Percentiles rank a stretch among this genome's conserved stretches.
These are phyloP conservation scores for Verbascum thapsus DNA, from an alignment of 257 asterid genomes.

Conservation along the genomic window DNA sequence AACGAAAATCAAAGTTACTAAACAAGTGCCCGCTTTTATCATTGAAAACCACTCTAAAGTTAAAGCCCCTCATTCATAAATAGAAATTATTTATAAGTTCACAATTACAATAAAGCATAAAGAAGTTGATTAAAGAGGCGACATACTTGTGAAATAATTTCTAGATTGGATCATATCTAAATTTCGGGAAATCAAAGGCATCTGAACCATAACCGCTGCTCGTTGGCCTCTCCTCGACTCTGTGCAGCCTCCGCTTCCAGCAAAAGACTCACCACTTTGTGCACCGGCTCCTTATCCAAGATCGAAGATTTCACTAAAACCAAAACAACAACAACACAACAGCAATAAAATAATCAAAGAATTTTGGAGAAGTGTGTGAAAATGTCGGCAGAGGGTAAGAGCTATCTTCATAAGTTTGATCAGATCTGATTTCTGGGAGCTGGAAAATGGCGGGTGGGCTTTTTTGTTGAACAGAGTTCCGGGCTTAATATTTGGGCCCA, in stretches of 20 bases:
- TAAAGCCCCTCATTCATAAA: constrained; percentile 6
- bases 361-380: too few relatives aligned
- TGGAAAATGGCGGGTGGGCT: too few relatives aligned
- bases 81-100: constrained; percentile 9
- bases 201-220: constrained; percentile 41
- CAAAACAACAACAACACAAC: background rate
- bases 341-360: background rate
- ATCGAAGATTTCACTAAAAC: constrained; percentile 78
- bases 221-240: constrained; percentile 54
- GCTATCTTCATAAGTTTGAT: too few relatives aligned
- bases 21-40: constrained; percentile 8
- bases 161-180: constrained; percentile 71
- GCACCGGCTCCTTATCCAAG: constrained; percentile 76
- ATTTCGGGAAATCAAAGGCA: constrained; percentile 80
- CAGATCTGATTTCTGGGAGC: too few relatives aligned
- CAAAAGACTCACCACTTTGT: constrained; percentile 51
- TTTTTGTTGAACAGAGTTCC: too few relatives aligned
- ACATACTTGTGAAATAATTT: constrained; percentile 70
- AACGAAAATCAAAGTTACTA: background rate
- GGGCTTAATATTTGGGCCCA: too few relatives aligned
- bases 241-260: constrained; percentile 70
- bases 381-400: too few relatives aligned
- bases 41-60: constrained; percentile 7
- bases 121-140: background rate
- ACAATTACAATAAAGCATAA: constrained; percentile 4